Conservation (phyloP, 1,284 basidiomycete genomes). For the Cutaneotrichosporon mucoides region DNA sequence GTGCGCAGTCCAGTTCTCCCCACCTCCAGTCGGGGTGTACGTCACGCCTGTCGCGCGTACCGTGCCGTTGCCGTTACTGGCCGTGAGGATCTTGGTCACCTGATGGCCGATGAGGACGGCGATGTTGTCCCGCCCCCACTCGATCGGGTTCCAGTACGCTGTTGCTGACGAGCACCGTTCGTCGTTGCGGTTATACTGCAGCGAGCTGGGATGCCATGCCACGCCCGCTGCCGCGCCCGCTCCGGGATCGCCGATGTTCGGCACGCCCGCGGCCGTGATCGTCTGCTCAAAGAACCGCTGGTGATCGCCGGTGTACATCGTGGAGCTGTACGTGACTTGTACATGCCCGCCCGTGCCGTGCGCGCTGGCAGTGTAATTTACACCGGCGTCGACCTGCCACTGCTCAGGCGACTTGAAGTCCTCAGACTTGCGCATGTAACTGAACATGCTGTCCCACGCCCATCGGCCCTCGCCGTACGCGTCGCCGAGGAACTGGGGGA, state of each 20-base stretch:
- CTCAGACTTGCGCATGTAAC: constrained; percentile 59
- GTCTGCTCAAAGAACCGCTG: constrained; percentile 56
- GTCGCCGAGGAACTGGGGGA: constrained; percentile 52
- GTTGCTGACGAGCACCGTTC: constrained; percentile 50
- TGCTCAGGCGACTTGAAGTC: constrained; percentile 56
- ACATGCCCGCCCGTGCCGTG: constrained; percentile 59
- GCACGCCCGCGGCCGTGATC: constrained; percentile 30
- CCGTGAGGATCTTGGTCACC: constrained; percentile 59
- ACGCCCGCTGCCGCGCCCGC: constrained; percentile 60
- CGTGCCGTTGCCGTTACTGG: constrained; percentile 43
- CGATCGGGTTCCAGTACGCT: constrained; percentile 43
- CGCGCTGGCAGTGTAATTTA: constrained; percentile 42
- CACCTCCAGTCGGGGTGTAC: constrained; percentile 47
- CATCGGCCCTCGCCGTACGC: constrained; percentile 51
- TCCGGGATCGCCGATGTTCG: constrained; percentile 53
- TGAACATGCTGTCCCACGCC: constrained; percentile 58
- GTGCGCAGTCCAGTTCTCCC: constrained; percentile 48
- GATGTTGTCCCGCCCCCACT: constrained; percentile 57
- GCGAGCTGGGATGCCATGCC: constrained; percentile 45
- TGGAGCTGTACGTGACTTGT: constrained; percentile 50
- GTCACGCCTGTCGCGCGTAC: constrained; percentile 59
- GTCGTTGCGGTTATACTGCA: constrained; percentile 42
- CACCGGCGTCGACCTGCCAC: constrained; percentile 55
- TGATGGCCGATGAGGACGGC: constrained; percentile 56
- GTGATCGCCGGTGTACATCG: constrained; percentile 59